Conservation (phyloP, 352 stramenopile genomes). For the Globisporangium takayamanum region DNA sequence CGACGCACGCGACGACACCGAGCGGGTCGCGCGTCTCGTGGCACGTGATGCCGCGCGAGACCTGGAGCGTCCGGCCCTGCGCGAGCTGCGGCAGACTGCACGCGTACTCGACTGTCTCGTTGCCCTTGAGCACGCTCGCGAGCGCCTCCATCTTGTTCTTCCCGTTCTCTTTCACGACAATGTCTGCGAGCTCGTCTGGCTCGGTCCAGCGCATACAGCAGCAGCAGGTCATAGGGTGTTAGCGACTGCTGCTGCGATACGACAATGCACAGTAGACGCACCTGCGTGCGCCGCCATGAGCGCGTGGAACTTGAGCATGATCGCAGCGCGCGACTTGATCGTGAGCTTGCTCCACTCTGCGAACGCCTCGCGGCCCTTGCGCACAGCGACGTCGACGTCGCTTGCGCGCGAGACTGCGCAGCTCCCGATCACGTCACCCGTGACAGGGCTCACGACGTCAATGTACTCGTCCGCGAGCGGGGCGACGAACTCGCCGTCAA, state of each 20-base stretch:
- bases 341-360: constrained; percentile 87
- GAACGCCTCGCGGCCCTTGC: constrained; percentile 79
- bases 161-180: constrained; percentile 94
- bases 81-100: constrained; percentile 90
- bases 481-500: constrained; percentile 54
- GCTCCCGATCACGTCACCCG: constrained; percentile 59
- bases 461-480: constrained; percentile 35
- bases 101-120: constrained; percentile 97
- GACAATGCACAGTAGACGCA: constrained; percentile 6
- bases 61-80: constrained; percentile 83
- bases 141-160: constrained; percentile 98
- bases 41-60: constrained; percentile 91
- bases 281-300: constrained; percentile 86
- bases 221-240: background rate
- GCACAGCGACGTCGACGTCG: constrained; percentile 88
- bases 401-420: constrained; percentile 68
- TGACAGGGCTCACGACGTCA: constrained; percentile 62
- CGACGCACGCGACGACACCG: constrained; percentile 89
- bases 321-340: constrained; percentile 91
- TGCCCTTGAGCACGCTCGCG: constrained; percentile 95
- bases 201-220: constrained; percentile 4
- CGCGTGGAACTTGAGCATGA: constrained; percentile 96
- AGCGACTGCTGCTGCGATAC: background rate
- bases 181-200: constrained; percentile 83
- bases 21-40: constrained; percentile 90